Evolutionary conservation across 2,329 filamentous ascomycete genomes (phyloP), one percentile per base, ranked within the genome.

Genomic region (Verticillium nonalfalfae): DNA sequence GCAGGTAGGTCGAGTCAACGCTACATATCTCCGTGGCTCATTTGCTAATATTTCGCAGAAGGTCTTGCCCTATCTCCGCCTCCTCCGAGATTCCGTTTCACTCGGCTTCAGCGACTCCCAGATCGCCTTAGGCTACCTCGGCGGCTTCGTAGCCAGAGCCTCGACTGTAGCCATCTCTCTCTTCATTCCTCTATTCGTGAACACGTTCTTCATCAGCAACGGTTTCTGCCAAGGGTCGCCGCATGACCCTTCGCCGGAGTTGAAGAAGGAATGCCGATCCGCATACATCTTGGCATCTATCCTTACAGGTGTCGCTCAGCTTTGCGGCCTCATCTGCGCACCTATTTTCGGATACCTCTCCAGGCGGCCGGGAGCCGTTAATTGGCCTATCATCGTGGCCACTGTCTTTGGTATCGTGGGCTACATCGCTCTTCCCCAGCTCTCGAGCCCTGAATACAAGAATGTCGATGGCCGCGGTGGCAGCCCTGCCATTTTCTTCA

Each of bases 101-200:
- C 82, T 96, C 11, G 93, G 90, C 14, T 86, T 92, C 68, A 86
- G 80, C 9, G 90, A 96, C 71, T 81, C 86, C 10, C 85, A 90
- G 67, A 96, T 99, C 64, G 88, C 87, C 18, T 82, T 98, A 0
- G 94, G 90, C 34, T 99, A 98, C 70, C 78, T 98, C 0, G 95
- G 94, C 64, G 95, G 95, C 1, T 97, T 98, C 69, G 94, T 99
- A 2, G 94, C 93, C 10, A 87, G 95, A 61, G 93, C 95, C 7
- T 97, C 93, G 0, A 97, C 93, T 0, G 95, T 99, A 5, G 94
- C 91, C 59, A 96, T 99, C 66, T 96, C 92, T 0, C 84, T 98
- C 6, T 99, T 98, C 76, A 90, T 99, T 60, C 95, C 95, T 0
- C 83, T 99, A 1, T 96, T 90, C 71, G 87, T 97, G 68, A 98